Evolutionary conservation across 2,329 filamentous ascomycete species (phyloP).

Genomic region (Trichoderma gracile): DNA sequence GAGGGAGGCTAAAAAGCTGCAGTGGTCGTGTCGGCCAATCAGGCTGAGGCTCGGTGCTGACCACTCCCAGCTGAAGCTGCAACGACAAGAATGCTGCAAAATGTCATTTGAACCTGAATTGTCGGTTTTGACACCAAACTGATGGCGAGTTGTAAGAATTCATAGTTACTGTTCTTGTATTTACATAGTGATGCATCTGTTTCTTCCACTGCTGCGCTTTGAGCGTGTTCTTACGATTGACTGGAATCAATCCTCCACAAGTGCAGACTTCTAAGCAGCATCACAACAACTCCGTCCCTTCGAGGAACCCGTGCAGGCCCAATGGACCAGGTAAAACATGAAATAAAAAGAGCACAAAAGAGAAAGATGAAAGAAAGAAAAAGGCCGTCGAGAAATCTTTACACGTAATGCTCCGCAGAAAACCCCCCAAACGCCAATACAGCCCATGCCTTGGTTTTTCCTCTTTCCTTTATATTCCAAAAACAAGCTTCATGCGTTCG

Average conservation of each 20-base stretch:
- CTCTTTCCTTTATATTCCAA: constrained; percentile 58
- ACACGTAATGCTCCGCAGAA: constrained; percentile 1
- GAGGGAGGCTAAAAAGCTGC: constrained; percentile 23
- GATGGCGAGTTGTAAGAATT: too few species aligned
- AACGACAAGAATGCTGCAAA: background rate
- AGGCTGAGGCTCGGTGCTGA: background rate
- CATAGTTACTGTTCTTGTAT: too few species aligned
- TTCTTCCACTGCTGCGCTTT: background rate
- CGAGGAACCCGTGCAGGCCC: background rate
- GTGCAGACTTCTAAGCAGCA: background rate
- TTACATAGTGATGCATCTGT: background rate
- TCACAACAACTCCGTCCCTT: constrained; percentile 13
- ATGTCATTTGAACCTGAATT: too few species aligned
- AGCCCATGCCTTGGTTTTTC: constrained; percentile 7
- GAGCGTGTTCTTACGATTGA: constrained; percentile 8
- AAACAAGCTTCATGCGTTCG: constrained; percentile 61
- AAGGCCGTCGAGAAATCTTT: background rate
- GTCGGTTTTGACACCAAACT: too few species aligned
- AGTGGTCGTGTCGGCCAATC: constrained; percentile 17
- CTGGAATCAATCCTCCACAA: background rate
- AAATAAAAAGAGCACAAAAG: background rate
- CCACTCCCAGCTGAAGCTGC: background rate
- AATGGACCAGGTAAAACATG: background rate
- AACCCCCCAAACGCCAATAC: constrained; percentile 26
- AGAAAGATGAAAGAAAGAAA: background rate